Conservation (phyloP, 1,139 yeast species). For the Debaryomyces sp. region DNA sequence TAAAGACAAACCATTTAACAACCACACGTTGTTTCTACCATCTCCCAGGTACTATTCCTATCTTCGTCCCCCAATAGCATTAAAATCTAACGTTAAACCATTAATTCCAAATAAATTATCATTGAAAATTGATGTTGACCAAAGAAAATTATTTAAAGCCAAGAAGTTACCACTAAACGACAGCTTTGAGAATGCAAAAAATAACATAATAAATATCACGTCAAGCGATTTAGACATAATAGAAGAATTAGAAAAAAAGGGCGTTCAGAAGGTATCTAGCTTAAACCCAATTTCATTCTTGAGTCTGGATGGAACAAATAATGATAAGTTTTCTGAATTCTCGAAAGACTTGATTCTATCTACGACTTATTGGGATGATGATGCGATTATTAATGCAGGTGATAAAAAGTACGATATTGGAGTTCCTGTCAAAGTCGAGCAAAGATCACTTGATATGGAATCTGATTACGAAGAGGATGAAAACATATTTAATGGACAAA, state of each 20-base stretch:
- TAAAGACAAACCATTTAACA: conserved; percentile 57
- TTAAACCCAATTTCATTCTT: conserved; percentile 35
- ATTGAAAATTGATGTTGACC: conserved; percentile 53
- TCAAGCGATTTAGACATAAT: conserved; percentile 37
- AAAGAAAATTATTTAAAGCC: conserved; percentile 45
- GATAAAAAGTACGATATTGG: conserved; percentile 17
- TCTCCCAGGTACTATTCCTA: conserved; percentile 56
- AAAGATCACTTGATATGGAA: conserved; percentile 29
- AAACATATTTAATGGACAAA: conserved; percentile 73
- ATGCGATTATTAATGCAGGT: conserved; percentile 57
- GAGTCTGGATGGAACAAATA: conserved; percentile 37
- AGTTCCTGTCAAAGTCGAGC: conserved; percentile 25
- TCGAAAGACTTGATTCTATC: conserved; percentile 69
- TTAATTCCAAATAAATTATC: conserved; percentile 60
- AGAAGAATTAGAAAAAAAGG: conserved; percentile 26
- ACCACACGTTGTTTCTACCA: conserved; percentile 70
- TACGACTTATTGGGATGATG: conserved; percentile 85
- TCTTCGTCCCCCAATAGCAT: conserved; percentile 53
- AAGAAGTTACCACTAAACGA: conserved; percentile 12
- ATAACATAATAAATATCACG: conserved; percentile 26
- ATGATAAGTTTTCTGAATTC: conserved; percentile 43
- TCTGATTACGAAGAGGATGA: conserved; percentile 73
- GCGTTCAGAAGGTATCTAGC: conserved; percentile 20
- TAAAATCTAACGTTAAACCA: conserved; percentile 47
- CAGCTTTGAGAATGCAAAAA: conserved; percentile 1